Conservation (phyloP, 805 yeast species). For the Saccharomycopsis capsularis region DNA sequence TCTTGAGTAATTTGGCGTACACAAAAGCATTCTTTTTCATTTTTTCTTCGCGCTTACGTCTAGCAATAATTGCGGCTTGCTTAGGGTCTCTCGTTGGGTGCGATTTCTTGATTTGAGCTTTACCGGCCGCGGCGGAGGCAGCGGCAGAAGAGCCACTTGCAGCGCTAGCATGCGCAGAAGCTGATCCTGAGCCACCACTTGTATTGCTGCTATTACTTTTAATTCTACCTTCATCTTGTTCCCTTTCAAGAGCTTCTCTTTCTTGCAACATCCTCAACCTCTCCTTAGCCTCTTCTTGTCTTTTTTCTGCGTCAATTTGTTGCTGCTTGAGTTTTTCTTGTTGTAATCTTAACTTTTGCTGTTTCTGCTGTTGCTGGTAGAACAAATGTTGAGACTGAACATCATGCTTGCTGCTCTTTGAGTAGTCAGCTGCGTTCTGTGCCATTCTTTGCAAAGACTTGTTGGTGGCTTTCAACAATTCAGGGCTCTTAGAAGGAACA, state of each 20-base stretch:
- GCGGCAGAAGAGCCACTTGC: not conserved
- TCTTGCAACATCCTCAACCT: conserved; percentile 17
- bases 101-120: conserved; percentile 27
- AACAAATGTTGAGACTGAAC: conserved; percentile 16
- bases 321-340: conserved; percentile 9
- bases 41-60: conserved; percentile 73
- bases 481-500: conserved; percentile 20
- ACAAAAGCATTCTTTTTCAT: conserved; percentile 66
- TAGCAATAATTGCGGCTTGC: conserved; percentile 50
- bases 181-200: not conserved
- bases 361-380: conserved; percentile 22
- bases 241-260: conserved; percentile 13
- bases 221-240: conserved; percentile 2
- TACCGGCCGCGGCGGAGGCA: not conserved
- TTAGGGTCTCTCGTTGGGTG: conserved; percentile 26
- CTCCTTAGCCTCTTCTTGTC: conserved; percentile 18
- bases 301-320: conserved; percentile 8
- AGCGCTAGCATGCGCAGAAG: not conserved
- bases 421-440: conserved; percentile 7
- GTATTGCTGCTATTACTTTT: not conserved
- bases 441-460: conserved; percentile 20
- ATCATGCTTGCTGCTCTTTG: conserved; percentile 3
- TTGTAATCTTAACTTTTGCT: conserved; percentile 18
- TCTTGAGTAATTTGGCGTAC: conserved; percentile 59
- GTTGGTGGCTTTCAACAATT: conserved; percentile 17